Evolutionary conservation across 208 protist genomes (phyloP).

Genomic region (Crithidia fasciculata): DNA sequence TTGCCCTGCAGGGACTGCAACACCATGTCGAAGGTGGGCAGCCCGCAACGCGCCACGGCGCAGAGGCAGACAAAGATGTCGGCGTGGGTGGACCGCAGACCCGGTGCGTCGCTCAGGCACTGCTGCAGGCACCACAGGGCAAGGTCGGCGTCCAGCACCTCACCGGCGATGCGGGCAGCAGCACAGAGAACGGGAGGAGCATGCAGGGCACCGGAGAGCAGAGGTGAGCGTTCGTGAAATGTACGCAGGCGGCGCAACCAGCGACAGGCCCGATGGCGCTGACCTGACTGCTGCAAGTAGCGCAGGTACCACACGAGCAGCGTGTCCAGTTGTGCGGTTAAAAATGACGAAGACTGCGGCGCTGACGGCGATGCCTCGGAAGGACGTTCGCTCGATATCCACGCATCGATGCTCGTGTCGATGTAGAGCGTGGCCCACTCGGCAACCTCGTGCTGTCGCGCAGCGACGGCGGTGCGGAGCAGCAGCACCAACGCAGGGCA

Average conservation of each 20-base stretch:
- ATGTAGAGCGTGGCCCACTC: slow-evolving; percentile 41
- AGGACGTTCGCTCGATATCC: not conserved
- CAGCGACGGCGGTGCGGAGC: slow-evolving; percentile 29
- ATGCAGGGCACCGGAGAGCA: slow-evolving; percentile 11
- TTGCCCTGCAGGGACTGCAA: slow-evolving; percentile 61
- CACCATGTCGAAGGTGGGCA: slow-evolving; percentile 67
- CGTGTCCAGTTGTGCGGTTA: slow-evolving; percentile 18
- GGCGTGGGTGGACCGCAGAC: slow-evolving; percentile 37
- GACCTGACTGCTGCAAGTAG: slow-evolving; percentile 30
- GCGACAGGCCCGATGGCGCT: slow-evolving; percentile 23
- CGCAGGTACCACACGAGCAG: slow-evolving; percentile 30
- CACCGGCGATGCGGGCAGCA: slow-evolving; percentile 39
- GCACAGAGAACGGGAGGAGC: slow-evolving; percentile 22
- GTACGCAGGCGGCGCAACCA: slow-evolving; percentile 29
- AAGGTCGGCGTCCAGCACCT: slow-evolving; percentile 24
- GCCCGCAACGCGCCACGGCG: slow-evolving; percentile 60
- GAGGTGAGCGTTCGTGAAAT: slow-evolving; percentile 3
- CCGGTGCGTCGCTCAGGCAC: slow-evolving; percentile 35
- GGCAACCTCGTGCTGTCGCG: slow-evolving; percentile 33
- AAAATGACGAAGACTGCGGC: not conserved
- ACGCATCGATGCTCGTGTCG: slow-evolving; percentile 29
- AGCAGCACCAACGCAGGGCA: slow-evolving; percentile 25
- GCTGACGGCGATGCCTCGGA: not conserved
- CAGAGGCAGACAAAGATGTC: slow-evolving; percentile 69
- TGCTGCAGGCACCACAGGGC: slow-evolving; percentile 52